Base-by-base conservation (phyloP, 2,329 filamentous ascomycete species). In the Neofusicoccum sp. region DNA sequence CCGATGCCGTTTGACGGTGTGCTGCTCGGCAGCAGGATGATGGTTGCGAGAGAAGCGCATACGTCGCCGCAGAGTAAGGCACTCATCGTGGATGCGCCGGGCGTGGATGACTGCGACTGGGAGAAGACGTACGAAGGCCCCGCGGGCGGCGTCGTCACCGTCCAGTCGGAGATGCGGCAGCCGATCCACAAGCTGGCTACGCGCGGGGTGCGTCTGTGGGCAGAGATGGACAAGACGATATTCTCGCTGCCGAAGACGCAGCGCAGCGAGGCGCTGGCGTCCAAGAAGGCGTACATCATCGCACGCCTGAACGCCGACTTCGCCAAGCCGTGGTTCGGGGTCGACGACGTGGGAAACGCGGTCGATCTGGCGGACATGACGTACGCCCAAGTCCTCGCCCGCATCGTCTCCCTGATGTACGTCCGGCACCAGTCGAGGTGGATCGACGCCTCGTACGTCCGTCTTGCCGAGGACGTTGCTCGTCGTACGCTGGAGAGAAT, bases 361-460 rank as follows among this genome's bases (percentile, higher is more conserved):
- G 89, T 93, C 28, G 93, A 97, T 65, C 82, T 97, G 0, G 92
- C 96, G 71, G 92, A 96, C 72, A 97, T 97, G 93, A 96, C 93
- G 1, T 97, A 97, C 67, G 87, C 85, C 20, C 91, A 96, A 72
- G 90, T 97, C 34, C 85, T 95, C 40, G 88, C 88, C 65, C 89
- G 93, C 62, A 88, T 96, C 85, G 89, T 96, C 4, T 90, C 95
- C 65, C 84, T 97, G 61, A 89, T 96, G 77, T 97, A 93, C 70
- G 89, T 97, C 71, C 91, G 91, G 79, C 91, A 96, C 73, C 89
- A 96, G 78, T 85, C 86, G 68, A 86, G 92, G 64, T 97, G 93
- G 93, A 96, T 97, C 63, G 93, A 97, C 70, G 82, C n/a, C n/a
- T n/a, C n/a, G n/a, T n/a, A n/a, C n/a, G n/a, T n/a, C n/a, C n/a